Evolutionary conservation across 23 red algal species (phyloP), one percentile per base, ranked within the genome.

Genomic region (Gracilaria vermiculophylla): DNA sequence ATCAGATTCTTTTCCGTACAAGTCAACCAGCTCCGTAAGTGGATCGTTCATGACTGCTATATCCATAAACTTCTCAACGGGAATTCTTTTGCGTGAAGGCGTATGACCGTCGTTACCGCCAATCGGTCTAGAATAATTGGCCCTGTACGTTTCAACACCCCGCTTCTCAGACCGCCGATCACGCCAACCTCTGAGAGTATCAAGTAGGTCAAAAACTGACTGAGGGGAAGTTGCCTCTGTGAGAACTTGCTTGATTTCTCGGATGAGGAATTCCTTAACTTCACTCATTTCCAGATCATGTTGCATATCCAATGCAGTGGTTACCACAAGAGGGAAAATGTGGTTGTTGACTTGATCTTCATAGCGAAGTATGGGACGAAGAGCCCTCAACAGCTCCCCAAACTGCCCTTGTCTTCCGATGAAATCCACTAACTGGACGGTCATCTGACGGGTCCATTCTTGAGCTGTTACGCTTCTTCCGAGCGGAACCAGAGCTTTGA

Each of bases 241-340:
- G n/a, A 89, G 76, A 29, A 91, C 87, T 40, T 80, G 33, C 16
- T 54, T 47, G 31, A 91, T 80, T 39, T 91, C 87, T 1, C 51
- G 15, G 17, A 91, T 51, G 15, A 91, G 39, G 57, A 91, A 91
- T 25, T 87, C 32, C 48, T 87, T 70, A 20, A 83, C 60, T 62
- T 82, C 60, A 17, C 12, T 43, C 54, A 45, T 10, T 34, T 93
- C 42, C 14, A 62, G 35, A 11, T 40, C 53, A 16, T 66, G 53
- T 56, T 82, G 55, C n/a, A 75, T 13, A 58, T 88, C 83, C 53
- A 98, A 58, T 16, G 87, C 53, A 15, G 44, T 58, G 23, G 57
- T 50, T 1, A 98, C 47, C 24, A 86, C 84, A 66, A 93, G 70
- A 9, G 96, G 96, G 39, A 98, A 92, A n/a, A 95, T 53, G 80